Evolutionary conservation across 1,139 yeast species (phyloP).

Genomic region (Zygoascus hellenicus): DNA sequence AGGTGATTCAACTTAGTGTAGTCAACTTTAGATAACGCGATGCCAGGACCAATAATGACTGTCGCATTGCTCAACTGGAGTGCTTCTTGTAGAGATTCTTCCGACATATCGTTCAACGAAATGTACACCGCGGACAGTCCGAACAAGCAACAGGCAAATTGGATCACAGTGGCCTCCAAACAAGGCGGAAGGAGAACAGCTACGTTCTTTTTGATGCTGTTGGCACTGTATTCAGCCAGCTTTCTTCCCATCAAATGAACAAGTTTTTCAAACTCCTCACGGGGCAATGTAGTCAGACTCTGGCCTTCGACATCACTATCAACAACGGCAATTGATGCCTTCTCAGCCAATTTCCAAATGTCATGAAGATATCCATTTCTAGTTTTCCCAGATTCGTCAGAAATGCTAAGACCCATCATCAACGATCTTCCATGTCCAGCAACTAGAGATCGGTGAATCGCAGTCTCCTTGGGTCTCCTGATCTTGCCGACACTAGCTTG

Average conservation of each 20-base stretch:
- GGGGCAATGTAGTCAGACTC: neutral
- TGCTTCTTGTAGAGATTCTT: slow-evolving; percentile 12
- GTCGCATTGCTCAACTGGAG: slow-evolving; percentile 7
- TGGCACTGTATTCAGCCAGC: neutral
- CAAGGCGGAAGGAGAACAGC: slow-evolving; percentile 26
- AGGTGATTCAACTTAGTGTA: slow-evolving; percentile 8
- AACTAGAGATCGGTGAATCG: slow-evolving; percentile 56
- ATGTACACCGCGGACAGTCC: slow-evolving; percentile 20
- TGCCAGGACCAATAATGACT: slow-evolving; percentile 6
- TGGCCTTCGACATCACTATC: slow-evolving; percentile 3
- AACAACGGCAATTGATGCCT: slow-evolving; percentile 9
- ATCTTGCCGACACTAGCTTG: slow-evolving; percentile 54
- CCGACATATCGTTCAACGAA: slow-evolving; percentile 15
- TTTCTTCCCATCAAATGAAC: slow-evolving; percentile 16
- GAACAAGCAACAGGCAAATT: slow-evolving; percentile 13
- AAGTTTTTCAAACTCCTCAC: slow-evolving; percentile 13
- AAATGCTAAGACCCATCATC: slow-evolving; percentile 51
- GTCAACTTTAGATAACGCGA: slow-evolving; percentile 12
- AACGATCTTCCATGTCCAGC: slow-evolving; percentile 38
- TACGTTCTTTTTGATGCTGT: slow-evolving; percentile 12
- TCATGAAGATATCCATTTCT: slow-evolving; percentile 57
- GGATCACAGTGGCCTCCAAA: slow-evolving; percentile 19
- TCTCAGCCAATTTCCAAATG: slow-evolving; percentile 41
- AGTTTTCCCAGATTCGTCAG: slow-evolving; percentile 27
- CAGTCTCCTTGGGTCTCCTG: slow-evolving; percentile 49